Conservation (phyloP, 139 green algal genomes). For the Trebouxia sp. region DNA sequence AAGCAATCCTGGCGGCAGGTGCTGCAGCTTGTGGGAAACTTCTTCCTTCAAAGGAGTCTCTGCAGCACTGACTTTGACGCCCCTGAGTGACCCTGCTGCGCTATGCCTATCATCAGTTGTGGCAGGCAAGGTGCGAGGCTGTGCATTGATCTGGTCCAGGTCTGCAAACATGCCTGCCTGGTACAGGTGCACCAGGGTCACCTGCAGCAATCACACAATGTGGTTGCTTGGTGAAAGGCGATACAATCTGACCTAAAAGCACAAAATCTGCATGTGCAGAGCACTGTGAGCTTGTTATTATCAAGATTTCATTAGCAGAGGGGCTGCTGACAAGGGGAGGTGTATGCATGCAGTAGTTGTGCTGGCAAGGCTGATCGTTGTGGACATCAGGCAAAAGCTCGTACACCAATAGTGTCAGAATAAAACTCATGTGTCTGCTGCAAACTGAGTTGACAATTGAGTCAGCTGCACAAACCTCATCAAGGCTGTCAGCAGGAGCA, state of each 20-base stretch:
- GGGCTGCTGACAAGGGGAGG: too few species aligned
- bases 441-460: too few species aligned
- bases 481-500: slow-evolving; percentile 10
- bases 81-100: background rate
- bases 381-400: too few species aligned
- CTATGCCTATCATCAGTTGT: background rate
- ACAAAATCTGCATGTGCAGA: background rate
- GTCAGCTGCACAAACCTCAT: slow-evolving; percentile 34
- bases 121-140: background rate
- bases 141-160: slow-evolving; percentile 15
- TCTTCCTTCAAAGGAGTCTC: slow-evolving; percentile 1
- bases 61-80: slow-evolving; percentile 2
- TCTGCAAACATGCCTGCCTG: slow-evolving; percentile 45
- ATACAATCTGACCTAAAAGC: too few species aligned
- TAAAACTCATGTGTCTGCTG: too few species aligned
- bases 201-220: slow-evolving; percentile 17
- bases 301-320: too few species aligned
- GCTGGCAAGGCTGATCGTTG: too few species aligned
- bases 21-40: slow-evolving; percentile 17
- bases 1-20: slow-evolving; percentile 10
- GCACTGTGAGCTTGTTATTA: background rate
- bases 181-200: slow-evolving; percentile 41
- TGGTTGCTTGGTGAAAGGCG: background rate
- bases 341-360: too few species aligned
- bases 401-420: too few species aligned